Evolutionary conservation across 345 rosid genomes (phyloP).

Genomic region (Abelmoschus esculentus): DNA sequence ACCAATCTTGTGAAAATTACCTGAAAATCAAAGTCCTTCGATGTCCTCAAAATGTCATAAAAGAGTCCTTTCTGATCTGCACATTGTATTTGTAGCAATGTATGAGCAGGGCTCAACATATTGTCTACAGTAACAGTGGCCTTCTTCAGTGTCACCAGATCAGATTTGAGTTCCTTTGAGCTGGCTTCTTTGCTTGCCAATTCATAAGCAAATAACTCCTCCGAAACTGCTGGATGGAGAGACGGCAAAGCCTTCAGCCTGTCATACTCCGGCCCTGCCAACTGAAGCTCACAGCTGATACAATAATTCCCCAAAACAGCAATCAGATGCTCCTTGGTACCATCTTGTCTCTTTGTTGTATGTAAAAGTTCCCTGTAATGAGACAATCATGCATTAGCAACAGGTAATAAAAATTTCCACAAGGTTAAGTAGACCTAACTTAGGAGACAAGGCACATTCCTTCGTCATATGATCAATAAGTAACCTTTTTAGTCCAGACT

Average conservation of each 20-base stretch:
- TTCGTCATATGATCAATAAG: not conserved
- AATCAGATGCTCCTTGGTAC: constrained; percentile 42
- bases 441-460: not conserved
- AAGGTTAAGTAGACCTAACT: not conserved
- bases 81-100: constrained; percentile 60
- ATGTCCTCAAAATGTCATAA: constrained; percentile 64
- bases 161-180: constrained; percentile 24
- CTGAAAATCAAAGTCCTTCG: constrained; percentile 63
- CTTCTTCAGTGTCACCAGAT: constrained; percentile 21
- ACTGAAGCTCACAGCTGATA: constrained; percentile 59
- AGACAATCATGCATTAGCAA: not conserved
- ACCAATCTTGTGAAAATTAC: constrained; percentile 22
- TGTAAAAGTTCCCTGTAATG: constrained; percentile 50
- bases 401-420: not conserved
- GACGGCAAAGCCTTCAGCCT: constrained; percentile 40
- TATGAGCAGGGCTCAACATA: constrained; percentile 60
- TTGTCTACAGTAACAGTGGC: constrained; percentile 47
- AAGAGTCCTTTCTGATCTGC: constrained; percentile 67
- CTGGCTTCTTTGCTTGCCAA: constrained; percentile 23
- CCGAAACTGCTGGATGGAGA: constrained; percentile 39
- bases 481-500: not conserved
- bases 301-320: constrained; percentile 49
- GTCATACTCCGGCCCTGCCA: constrained; percentile 55
- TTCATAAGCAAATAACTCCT: constrained; percentile 43
- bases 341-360: constrained; percentile 44